Base-by-base conservation (phyloP, 306 rosid species). In the Vigna nakashimae region DNA sequence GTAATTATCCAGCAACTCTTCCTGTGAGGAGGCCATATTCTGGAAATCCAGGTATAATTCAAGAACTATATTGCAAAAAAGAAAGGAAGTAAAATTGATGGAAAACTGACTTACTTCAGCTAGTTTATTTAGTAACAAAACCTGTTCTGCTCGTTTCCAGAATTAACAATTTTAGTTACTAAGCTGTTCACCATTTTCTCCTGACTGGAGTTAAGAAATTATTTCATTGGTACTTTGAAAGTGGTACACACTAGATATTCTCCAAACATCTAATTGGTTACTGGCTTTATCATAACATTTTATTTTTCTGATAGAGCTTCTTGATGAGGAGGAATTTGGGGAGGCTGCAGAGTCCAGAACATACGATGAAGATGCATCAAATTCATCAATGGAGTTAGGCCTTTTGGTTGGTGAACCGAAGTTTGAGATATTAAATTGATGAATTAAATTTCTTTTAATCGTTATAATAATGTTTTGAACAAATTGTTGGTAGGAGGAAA, bases 21-120 rank as follows among this genome's bases (percentile, higher is more conserved):
- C 96, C 98, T 69, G 3, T 88, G 85, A 86, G 98, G 82, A 88
- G 83, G 71, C 97, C 93, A 15, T 88, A 91, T 91, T 86, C 91
- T 8, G 96, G 97, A 78, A 83, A 92, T 84, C 98, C 97, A 82
- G 96, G 98, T 92, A 86, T 30, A 82, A 86, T 63, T 42, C 51
- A 22, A 28, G 38, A 30, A n/a, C 42, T 24, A 73, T 73, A 42
- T 74, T 71, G 56, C 6, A 28, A 28, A 30, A 32, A 60, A 26
- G 20, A 77, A 49, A 16, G 55, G 53, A 36, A 71, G 42, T 57
- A 58, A 59, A 75, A 28, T 17, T 11, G 26, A 67, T 55, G 45
- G 28, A 75, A 69, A 2, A 16, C 10, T 40, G 26, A 53, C 65
- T 17, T 16, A 55, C 69, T 10, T 50, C 34, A 20, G 64, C 30